Conservation (phyloP, 805 yeast genomes). For the Kuraishia piskuri region DNA sequence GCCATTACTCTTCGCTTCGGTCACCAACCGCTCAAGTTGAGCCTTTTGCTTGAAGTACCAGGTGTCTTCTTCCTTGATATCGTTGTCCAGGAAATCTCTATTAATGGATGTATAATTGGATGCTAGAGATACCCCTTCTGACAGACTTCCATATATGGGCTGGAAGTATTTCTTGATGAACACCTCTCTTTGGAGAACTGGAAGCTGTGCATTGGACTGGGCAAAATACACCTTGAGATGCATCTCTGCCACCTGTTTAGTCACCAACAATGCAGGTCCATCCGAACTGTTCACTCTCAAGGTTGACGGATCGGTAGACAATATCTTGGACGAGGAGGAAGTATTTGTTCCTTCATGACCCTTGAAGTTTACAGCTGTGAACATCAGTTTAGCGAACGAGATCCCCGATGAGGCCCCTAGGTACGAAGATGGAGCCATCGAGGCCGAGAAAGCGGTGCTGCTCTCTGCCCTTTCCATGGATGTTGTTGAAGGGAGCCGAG, state of each 20-base stretch:
- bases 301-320: constrained; percentile 18
- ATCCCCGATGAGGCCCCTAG: constrained; percentile 50
- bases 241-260: constrained; percentile 61
- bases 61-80: constrained; percentile 25
- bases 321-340: not conserved
- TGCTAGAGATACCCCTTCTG: constrained; percentile 45
- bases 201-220: constrained; percentile 77
- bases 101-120: constrained; percentile 44
- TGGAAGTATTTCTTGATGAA: constrained; percentile 59
- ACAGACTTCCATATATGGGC: constrained; percentile 72
- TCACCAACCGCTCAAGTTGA: constrained; percentile 19
- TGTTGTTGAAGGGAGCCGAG: not conserved
- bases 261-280: constrained; percentile 49
- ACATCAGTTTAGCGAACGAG: constrained; percentile 68
- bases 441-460: constrained; percentile 21
- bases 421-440: constrained; percentile 25
- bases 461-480: constrained; percentile 16
- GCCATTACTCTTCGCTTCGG: constrained; percentile 7
- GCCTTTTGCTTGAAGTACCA: constrained; percentile 38
- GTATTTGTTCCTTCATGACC: constrained; percentile 8
- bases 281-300: constrained; percentile 15
- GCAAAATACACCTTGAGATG: constrained; percentile 61
- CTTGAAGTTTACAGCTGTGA: constrained; percentile 65
- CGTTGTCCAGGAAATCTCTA: constrained; percentile 17
- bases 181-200: constrained; percentile 74